These are phyloP conservation scores for Zygnema cylindricum DNA, from an alignment of 139 green algal species.

Conservation along the genomic window DNA sequence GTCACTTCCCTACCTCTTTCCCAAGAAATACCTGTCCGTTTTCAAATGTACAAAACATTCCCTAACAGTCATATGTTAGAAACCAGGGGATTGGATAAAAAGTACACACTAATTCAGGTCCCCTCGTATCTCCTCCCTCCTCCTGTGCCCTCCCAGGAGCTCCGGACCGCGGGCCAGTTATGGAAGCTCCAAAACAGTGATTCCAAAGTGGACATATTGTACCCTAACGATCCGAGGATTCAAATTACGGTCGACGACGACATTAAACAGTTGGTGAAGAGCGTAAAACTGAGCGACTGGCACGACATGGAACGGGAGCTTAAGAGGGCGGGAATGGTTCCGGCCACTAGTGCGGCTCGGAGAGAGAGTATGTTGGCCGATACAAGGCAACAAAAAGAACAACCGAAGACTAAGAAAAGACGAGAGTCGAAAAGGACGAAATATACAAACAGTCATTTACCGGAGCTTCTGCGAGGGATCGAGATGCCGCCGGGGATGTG, in stretches of 20 bases:
- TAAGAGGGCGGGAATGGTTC: slow-evolving; percentile 19
- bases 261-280: slow-evolving; percentile 38
- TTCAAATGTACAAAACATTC: too few species aligned
- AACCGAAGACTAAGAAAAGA: slow-evolving; percentile 31
- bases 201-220: slow-evolving; percentile 40
- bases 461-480: slow-evolving; percentile 39
- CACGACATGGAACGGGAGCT: slow-evolving; percentile 40
- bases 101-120: too few species aligned
- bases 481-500: slow-evolving; percentile 33
- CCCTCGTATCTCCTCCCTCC: too few species aligned
- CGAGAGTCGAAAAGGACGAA: slow-evolving; percentile 52
- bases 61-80: too few species aligned
- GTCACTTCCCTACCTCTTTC: too few species aligned
- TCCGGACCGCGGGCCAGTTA: slow-evolving; percentile 32
- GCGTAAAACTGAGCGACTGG: slow-evolving; percentile 43
- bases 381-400: slow-evolving; percentile 14
- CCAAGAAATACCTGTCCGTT: too few species aligned
- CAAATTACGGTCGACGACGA: slow-evolving; percentile 49
- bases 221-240: slow-evolving; percentile 56
- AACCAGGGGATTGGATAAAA: too few species aligned
- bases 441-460: slow-evolving; percentile 57
- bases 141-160: slow-evolving; percentile 40
- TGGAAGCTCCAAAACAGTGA: slow-evolving; percentile 57
- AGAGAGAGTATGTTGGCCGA: not conserved
- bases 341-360: not conserved